Base-by-base conservation (phyloP, 2,329 filamentous ascomycete genomes). In the Phialocephala subalpina region DNA sequence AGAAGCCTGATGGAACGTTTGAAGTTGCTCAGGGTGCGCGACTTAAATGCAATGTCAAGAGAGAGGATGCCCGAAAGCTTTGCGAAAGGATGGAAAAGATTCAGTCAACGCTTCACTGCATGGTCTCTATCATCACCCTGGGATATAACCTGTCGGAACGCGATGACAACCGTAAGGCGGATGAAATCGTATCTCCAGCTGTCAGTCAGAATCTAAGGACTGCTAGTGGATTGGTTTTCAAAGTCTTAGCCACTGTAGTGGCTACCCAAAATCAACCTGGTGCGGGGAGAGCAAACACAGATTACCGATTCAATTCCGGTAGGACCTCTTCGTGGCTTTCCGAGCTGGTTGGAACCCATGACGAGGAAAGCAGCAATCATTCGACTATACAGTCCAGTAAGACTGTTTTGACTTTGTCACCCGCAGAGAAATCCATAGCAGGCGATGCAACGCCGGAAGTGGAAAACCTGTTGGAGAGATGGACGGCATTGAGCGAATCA, bases 11-110 rank as follows among this genome's bases (percentile, higher is more conserved):
- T 3, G n/a, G 20, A 27, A 9, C 5, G 3, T 25, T 9, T 25
- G 25, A 52, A 52, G 20, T 27, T 27, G 22, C 20, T 12, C 2
- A 2, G 11, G 20, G 18, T 9, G 6, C 7, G 9, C 12, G 25
- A 29, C 25, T 27, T 11, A 29, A 11, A 9, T 52, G 7, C 20
- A 52, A 14, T 8, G 25, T 52, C 11, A 52, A 29, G 47, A 27
- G 9, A 5, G 47, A 25, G 14, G 47, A 52, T 18, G 47, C 47
- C 11, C 47, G 47, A 6, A 29, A 52, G 12, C 47, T 52, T 27
- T 20, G 47, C 8, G 47, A 52, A 16, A 52, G 25, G 47, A 25
- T 52, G 47, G 47, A 52, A 25, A 52, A 52, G 47, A 3, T 52
- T 22, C 12, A 16, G 18, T 27, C 20, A 18, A 52, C 47, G 8